Conservation (phyloP, 306 rosid genomes). For the Cyclanthera cordifolia region DNA sequence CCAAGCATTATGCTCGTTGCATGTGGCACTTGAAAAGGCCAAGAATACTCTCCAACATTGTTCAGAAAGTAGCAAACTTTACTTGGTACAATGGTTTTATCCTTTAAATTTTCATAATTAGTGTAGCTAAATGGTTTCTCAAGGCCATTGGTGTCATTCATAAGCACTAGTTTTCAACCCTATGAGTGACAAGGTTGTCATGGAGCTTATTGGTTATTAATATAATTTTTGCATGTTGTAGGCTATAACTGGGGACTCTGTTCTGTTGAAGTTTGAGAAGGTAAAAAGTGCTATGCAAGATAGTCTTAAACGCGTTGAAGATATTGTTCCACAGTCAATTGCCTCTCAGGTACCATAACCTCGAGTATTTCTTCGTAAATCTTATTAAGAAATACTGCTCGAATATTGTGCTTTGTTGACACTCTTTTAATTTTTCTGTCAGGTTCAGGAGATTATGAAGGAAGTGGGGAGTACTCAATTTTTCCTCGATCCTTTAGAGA, state of each 20-base stretch:
- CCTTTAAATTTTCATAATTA: background rate
- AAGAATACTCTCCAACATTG: slow-evolving; percentile 89
- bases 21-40: slow-evolving; percentile 79
- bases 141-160: background rate
- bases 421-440: slow-evolving; percentile 1
- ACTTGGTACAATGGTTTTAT: slow-evolving; percentile 50
- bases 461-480: slow-evolving; percentile 48
- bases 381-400: background rate
- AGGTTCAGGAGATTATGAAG: slow-evolving; percentile 66
- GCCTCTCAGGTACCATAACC: slow-evolving; percentile 60
- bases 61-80: slow-evolving; percentile 84
- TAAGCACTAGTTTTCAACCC: background rate
- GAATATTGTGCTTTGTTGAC: background rate
- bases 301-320: slow-evolving; percentile 70
- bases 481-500: slow-evolving; percentile 72
- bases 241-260: slow-evolving; percentile 96
- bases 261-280: slow-evolving; percentile 68
- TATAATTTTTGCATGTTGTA: slow-evolving; percentile 23
- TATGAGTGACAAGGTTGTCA: background rate
- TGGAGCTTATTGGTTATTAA: background rate
- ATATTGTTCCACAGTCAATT: slow-evolving; percentile 79
- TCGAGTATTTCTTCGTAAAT: background rate
- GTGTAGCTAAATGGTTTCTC: background rate
- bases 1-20: slow-evolving; percentile 89
- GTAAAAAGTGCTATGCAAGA: slow-evolving; percentile 65